Evolutionary conservation across 129 eudicot genomes (phyloP).

Genomic region (Flaveria bidentis): DNA sequence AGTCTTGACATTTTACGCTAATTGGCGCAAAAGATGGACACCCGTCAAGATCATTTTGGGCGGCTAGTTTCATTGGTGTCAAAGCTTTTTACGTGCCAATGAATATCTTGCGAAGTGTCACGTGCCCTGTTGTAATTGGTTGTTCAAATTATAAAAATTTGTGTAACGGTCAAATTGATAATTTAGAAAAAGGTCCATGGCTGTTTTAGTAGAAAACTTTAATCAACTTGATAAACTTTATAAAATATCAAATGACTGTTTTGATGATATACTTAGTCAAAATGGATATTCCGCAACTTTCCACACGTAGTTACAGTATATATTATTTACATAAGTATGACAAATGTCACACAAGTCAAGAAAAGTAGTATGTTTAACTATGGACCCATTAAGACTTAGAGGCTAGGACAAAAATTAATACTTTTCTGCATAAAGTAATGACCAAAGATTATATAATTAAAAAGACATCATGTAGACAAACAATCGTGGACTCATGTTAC

Average conservation of each 20-base stretch:
- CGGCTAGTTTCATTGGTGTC: background rate
- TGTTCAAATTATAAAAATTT: background rate
- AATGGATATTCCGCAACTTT: background rate
- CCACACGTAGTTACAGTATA: background rate
- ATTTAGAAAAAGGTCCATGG: too few species aligned
- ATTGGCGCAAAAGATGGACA: background rate
- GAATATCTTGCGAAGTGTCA: background rate
- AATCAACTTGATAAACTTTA: background rate
- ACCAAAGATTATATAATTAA: slow-evolving; percentile 12
- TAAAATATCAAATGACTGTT: background rate
- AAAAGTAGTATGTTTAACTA: slow-evolving; percentile 10
- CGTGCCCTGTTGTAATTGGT: background rate
- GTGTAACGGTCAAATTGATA: background rate
- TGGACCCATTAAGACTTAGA: slow-evolving; percentile 20
- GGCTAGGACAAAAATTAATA: background rate
- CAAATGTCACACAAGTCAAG: slow-evolving; percentile 12
- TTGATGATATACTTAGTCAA: background rate
- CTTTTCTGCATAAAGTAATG: slow-evolving; percentile 15
- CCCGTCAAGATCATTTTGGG: background rate
- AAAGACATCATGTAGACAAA: slow-evolving; percentile 16
- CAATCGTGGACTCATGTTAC: slow-evolving; percentile 25
- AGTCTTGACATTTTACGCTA: background rate
- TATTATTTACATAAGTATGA: slow-evolving; percentile 8
- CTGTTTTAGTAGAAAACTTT: background rate
- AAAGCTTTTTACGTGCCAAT: too few species aligned